Percentiles rank a stretch among this genome's conserved stretches.
Evolutionary conservation across 2,329 filamentous ascomycete genomes (phyloP).

Genomic region (Fusarium oxysporum): DNA sequence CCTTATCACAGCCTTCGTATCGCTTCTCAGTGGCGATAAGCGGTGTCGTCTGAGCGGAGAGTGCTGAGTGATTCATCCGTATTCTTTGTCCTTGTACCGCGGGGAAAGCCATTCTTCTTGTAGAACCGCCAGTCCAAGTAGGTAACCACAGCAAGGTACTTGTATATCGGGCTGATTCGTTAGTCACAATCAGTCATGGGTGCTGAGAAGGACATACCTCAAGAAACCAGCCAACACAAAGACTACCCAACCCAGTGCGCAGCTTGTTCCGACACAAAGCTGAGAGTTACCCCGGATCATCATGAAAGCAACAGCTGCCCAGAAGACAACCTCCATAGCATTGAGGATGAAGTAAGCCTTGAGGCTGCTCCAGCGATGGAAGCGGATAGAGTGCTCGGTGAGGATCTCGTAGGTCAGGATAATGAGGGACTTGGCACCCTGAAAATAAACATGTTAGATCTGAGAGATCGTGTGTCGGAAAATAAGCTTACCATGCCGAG

Average conservation of each 20-base stretch:
- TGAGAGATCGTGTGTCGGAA: background rate
- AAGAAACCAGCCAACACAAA: background rate
- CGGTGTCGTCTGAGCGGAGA: background rate
- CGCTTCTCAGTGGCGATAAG: background rate
- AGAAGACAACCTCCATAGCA: background rate
- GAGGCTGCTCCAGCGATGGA: constrained; percentile 5
- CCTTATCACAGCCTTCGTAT: background rate
- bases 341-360: constrained; percentile 9
- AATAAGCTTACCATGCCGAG: constrained; percentile 30
- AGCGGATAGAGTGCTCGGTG: background rate
- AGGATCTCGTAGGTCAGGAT: constrained; percentile 7
- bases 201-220: background rate
- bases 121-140: constrained; percentile 11
- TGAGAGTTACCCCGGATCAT: background rate
- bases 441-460: background rate
- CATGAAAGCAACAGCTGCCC: constrained; percentile 6
- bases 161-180: background rate
- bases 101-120: constrained; percentile 6
- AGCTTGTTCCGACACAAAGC: background rate
- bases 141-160: constrained; percentile 3
- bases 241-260: background rate
- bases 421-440: constrained; percentile 4
- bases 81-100: background rate
- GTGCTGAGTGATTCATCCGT: background rate
- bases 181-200: fast-evolving